Base-by-base conservation (phyloP, 2,329 filamentous ascomycete genomes). In the Graphiopsis chlorocephala region DNA sequence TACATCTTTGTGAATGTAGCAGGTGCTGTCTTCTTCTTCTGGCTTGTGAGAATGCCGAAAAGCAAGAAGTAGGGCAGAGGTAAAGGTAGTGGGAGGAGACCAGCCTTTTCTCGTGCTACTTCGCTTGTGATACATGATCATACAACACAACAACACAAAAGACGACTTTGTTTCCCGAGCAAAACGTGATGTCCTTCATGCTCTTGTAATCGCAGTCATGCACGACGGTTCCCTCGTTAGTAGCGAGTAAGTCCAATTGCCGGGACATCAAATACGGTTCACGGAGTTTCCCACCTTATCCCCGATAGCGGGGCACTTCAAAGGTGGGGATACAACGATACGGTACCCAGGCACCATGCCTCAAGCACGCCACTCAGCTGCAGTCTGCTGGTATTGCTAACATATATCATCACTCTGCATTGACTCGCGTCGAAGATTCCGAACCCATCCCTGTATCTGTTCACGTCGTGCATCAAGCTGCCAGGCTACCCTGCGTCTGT, bases 1-100 rank as follows among this genome's bases (percentile, higher is more conserved):
- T 86, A 79, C 66, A 77, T 85, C 60, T 75, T 79, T 38, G 84
- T 86, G 73, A 86, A 86, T 68, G 72, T 82, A n/a, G 66, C 74
- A 29, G 81, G 74, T 0, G 83, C 84, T 0, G 72, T 84, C 10
- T 76, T 78, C 48, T 70, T 86, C 20, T 86, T 86, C 73, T 86
- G 83, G 82, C 72, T 85, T 48, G 71, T 80, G 20, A 76, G 84
- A 20, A 81, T 86, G 68, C 84, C 84, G 8, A 83, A 81, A 75
- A 72, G 72, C 6, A 80, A 79, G 15, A 80, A 79, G 71, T 79
- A 78, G 63, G 76, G 78, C 69, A 78, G 80, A 68, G 64, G 68
- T 60, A 61, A 53, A 55, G 20, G 12, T 35, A 35, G 33, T 14
- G 4, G 5, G 4, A 26, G 15, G 23, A 48, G 20, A 45, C 33